Conservation (phyloP, 2,329 filamentous ascomycete species). For the Alternaria sp. region DNA sequence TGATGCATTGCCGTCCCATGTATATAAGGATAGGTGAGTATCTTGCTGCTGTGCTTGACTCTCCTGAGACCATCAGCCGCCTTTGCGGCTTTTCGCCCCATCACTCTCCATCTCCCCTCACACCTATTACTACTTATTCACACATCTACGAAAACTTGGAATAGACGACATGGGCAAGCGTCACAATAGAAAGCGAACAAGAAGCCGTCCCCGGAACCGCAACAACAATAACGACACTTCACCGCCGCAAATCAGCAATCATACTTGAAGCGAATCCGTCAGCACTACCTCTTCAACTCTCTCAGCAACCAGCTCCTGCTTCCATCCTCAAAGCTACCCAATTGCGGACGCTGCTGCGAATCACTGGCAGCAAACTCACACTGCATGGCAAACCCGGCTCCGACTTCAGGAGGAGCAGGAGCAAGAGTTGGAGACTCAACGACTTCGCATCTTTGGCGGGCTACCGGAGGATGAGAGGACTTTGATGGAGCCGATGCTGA, state of each 20-base stretch:
- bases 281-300: conserved; percentile 39
- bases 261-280: conserved; percentile 43
- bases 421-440: conserved; percentile 45
- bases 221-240: conserved; percentile 38
- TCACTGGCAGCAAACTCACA: conserved; percentile 51
- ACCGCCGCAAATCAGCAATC: conserved; percentile 29
- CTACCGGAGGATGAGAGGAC: conserved; percentile 54
- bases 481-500: conserved; percentile 57
- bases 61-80: conserved; percentile 36
- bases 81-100: conserved; percentile 44
- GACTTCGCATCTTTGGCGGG: conserved; percentile 57
- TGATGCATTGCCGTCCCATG: conserved; percentile 26
- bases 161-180: conserved; percentile 51
- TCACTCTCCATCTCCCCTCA: conserved; percentile 15
- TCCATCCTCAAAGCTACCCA: conserved; percentile 30
- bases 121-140: conserved; percentile 2
- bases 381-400: conserved; percentile 50
- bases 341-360: conserved; percentile 31
- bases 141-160: conserved; percentile 10
- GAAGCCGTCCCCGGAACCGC: conserved; percentile 54
- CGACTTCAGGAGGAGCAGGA: conserved; percentile 41
- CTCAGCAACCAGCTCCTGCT: conserved; percentile 35
- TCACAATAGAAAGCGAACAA: conserved; percentile 56
- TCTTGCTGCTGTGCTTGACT: conserved; percentile 22
- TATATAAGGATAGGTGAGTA: conserved; percentile 41